Evolutionary conservation across 192 early-diverging fungal genomes (phyloP).

Genomic region (Dispira simplex): DNA sequence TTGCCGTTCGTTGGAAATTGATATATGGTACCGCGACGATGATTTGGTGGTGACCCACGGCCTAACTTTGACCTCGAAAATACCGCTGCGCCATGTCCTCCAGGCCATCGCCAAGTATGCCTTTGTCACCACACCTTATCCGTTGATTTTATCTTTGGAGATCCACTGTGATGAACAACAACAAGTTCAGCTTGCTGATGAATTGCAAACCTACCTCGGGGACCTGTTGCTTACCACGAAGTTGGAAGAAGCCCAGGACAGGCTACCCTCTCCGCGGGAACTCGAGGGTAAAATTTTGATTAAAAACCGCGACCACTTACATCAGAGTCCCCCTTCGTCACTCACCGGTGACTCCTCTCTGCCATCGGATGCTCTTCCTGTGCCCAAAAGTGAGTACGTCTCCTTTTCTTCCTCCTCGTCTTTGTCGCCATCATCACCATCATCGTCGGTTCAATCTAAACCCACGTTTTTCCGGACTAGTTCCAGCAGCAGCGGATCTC

Average conservation of each 20-base stretch:
- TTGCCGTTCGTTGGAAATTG: slow-evolving; percentile 86
- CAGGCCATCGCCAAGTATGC: slow-evolving; percentile 74
- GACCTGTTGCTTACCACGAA: slow-evolving; percentile 37
- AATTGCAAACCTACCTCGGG: slow-evolving; percentile 51
- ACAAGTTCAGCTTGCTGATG: slow-evolving; percentile 58
- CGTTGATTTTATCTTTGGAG: slow-evolving; percentile 73
- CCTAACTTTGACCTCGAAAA: slow-evolving; percentile 62
- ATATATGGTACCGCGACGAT: slow-evolving; percentile 80
- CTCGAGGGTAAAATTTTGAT: slow-evolving; percentile 57
- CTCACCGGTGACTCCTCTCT: not conserved
- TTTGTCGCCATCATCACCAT: too few species aligned
- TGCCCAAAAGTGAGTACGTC: too few species aligned
- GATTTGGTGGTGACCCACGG: slow-evolving; percentile 75
- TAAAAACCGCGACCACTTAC: slow-evolving; percentile 38
- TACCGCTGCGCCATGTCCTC: slow-evolving; percentile 69
- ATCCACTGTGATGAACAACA: slow-evolving; percentile 59
- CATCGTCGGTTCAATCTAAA: too few species aligned
- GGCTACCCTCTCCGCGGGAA: slow-evolving; percentile 53
- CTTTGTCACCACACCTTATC: slow-evolving; percentile 67
- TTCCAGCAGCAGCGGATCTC: not conserved
- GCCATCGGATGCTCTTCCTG: not conserved
- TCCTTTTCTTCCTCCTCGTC: too few species aligned
- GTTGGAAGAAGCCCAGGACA: slow-evolving; percentile 17
- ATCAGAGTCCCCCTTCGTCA: not conserved
- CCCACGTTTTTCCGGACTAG: not conserved